Conservation (phyloP, 768 basidiomycete genomes). For the Mycena metata region DNA sequence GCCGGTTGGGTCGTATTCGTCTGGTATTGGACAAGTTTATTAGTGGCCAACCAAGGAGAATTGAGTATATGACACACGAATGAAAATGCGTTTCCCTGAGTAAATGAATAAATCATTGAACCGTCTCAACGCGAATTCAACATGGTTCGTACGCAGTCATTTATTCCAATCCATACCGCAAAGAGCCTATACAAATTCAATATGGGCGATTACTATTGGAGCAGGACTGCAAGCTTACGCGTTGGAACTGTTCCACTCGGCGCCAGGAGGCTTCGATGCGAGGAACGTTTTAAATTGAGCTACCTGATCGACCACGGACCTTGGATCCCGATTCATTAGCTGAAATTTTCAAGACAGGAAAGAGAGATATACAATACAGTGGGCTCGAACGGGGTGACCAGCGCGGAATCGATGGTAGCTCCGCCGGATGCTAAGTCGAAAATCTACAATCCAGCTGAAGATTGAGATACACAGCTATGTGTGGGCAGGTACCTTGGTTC, state of each 20-base stretch:
- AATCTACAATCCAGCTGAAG: no score
- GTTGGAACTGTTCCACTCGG: constrained; percentile 66
- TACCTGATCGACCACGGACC: constrained; percentile 71
- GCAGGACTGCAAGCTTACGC: no score
- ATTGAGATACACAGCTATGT: no score
- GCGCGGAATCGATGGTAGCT: constrained; percentile 67
- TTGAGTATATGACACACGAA: constrained; percentile 62
- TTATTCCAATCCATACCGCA: constrained; percentile 77
- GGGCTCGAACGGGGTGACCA: constrained; percentile 64
- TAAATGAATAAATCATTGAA: constrained; percentile 26
- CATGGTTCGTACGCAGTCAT: constrained; percentile 70
- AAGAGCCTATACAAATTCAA: constrained; percentile 52
- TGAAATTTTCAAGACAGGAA: no score
- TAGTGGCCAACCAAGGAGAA: no score
- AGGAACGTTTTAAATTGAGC: constrained; percentile 62
- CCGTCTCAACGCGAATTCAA: no score
- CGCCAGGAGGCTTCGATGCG: constrained; percentile 57
- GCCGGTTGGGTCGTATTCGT: constrained; percentile 53
- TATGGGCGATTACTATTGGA: background rate
- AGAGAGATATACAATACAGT: constrained; percentile 57
- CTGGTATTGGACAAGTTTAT: constrained; percentile 42
- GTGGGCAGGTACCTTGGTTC: constrained; percentile 66
- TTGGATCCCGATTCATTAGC: constrained; percentile 33
- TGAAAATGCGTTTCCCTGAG: constrained; percentile 64
- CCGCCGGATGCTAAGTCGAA: constrained; percentile 71